Evolutionary conservation across 2,329 filamentous ascomycete species (phyloP).

Genomic region (Fusarium armeniacum): DNA sequence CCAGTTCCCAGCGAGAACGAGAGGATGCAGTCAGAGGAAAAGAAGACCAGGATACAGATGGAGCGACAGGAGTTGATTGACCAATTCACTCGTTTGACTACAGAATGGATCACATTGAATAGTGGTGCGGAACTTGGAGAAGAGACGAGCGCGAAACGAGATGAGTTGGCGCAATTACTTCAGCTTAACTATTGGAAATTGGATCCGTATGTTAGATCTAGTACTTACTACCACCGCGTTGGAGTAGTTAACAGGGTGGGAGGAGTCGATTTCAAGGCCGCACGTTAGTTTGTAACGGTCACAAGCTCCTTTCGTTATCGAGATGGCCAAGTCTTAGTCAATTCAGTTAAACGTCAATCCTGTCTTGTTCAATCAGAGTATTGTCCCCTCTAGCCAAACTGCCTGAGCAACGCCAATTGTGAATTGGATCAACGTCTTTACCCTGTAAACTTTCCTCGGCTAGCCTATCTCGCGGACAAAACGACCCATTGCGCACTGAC

Average conservation of each 20-base stretch:
- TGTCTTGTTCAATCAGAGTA: not conserved
- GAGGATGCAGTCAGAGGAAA: conserved; percentile 50
- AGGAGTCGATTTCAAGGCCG: conserved; percentile 41
- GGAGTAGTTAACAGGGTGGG: conserved; percentile 36
- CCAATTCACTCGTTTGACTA: conserved; percentile 63
- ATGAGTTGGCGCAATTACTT: conserved; percentile 64
- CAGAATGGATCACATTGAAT: conserved; percentile 28
- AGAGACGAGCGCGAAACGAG: conserved; percentile 55
- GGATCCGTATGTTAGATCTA: conserved; percentile 75
- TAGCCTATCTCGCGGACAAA: not conserved
- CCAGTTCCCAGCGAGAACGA: conserved; percentile 71
- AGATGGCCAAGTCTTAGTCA: not conserved
- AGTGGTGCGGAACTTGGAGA: not conserved
- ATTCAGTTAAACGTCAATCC: not conserved
- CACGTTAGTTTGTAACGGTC: conserved; percentile 19
- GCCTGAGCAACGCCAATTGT: not conserved
- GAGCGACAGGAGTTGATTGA: conserved; percentile 67
- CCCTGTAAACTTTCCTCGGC: not conserved
- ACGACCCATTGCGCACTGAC: conserved; percentile 22
- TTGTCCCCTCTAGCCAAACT: not conserved
- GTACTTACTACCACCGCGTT: conserved; percentile 43
- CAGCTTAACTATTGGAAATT: conserved; percentile 77
- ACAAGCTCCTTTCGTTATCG: not conserved
- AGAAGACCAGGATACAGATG: conserved; percentile 63
- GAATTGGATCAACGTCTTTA: not conserved